Evolutionary conservation across 2,329 filamentous ascomycete species (phyloP).

Genomic region (Fusarium tanahbumbuense): DNA sequence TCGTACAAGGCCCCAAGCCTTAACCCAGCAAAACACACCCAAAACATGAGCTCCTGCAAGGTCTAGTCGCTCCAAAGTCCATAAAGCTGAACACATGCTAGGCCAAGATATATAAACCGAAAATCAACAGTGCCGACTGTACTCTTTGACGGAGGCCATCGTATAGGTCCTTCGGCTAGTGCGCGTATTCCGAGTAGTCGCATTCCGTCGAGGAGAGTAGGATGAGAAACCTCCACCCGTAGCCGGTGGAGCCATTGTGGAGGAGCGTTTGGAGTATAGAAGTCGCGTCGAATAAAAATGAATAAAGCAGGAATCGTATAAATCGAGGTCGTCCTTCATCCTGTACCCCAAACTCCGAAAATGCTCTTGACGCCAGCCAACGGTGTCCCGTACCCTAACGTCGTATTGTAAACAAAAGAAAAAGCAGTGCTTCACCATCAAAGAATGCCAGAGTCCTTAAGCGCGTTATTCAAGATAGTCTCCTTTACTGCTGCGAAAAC

Average conservation of each 20-base stretch:
- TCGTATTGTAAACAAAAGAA: slow-evolving; percentile 39
- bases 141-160: slow-evolving; percentile 20
- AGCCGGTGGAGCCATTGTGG: slow-evolving; percentile 23
- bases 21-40: slow-evolving; percentile 30
- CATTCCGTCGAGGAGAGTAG: slow-evolving; percentile 24
- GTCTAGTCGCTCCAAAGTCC: slow-evolving; percentile 37
- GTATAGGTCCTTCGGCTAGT: slow-evolving; percentile 17
- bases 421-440: slow-evolving; percentile 56
- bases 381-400: slow-evolving; percentile 40
- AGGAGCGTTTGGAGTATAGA: slow-evolving; percentile 31
- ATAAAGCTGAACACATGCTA: slow-evolving; percentile 30
- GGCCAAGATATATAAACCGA: slow-evolving; percentile 35
- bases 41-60: slow-evolving; percentile 31
- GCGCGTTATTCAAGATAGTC: slow-evolving; percentile 96
- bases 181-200: slow-evolving; percentile 18
- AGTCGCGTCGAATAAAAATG: slow-evolving; percentile 26
- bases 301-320: slow-evolving; percentile 39
- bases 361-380: slow-evolving; percentile 47
- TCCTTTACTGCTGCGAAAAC: slow-evolving; percentile 99
- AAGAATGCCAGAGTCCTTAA: slow-evolving; percentile 97
- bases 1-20: slow-evolving; percentile 32
- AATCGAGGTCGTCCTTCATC: slow-evolving; percentile 40
- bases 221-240: slow-evolving; percentile 19
- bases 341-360: slow-evolving; percentile 43
- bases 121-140: slow-evolving; percentile 32